A percentile compares a stretch with the other conserved stretches of the same genome.
Evolutionary conservation across 2,329 filamentous ascomycete genomes (phyloP).

Genomic region (Botrytis cinerea): DNA sequence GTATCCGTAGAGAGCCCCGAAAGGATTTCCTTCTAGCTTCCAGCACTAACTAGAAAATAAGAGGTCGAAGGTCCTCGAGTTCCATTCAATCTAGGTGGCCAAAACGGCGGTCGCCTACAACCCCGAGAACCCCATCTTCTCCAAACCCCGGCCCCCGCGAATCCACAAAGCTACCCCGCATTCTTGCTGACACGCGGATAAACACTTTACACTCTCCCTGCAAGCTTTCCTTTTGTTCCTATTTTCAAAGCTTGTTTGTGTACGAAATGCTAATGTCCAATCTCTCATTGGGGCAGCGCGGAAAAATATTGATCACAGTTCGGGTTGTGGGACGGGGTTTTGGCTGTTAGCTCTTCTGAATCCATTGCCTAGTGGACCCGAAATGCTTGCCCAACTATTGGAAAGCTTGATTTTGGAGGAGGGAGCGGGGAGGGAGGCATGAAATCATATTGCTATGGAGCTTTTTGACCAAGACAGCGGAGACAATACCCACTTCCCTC

Average conservation of each 20-base stretch:
- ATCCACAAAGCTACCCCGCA: background rate
- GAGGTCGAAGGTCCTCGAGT: background rate
- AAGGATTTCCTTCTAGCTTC: no score
- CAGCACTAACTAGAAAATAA: no score
- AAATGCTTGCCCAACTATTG: background rate
- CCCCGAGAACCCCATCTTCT: background rate
- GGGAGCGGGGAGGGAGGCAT: no score
- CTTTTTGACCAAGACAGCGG: no score
- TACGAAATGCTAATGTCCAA: no score
- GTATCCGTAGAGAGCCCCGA: background rate
- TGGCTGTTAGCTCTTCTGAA: background rate
- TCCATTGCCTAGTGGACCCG: background rate
- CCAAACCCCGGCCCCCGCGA: constrained; percentile 1
- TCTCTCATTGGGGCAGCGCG: background rate
- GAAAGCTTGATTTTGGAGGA: background rate
- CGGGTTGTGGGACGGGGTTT: background rate
- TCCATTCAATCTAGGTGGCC: no score
- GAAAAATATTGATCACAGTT: background rate
- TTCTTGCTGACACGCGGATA: background rate
- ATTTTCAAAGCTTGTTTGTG: background rate
- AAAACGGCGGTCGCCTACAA: background rate
- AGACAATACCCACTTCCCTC: no score
- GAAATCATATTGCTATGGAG: no score
- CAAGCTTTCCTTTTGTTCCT: background rate
- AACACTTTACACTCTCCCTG: background rate